A percentile compares a stretch with the other conserved stretches of the same genome.
These are phyloP conservation scores for Fraxinus ornus DNA, from an alignment of 305 asterid species.

Conservation along the genomic window DNA sequence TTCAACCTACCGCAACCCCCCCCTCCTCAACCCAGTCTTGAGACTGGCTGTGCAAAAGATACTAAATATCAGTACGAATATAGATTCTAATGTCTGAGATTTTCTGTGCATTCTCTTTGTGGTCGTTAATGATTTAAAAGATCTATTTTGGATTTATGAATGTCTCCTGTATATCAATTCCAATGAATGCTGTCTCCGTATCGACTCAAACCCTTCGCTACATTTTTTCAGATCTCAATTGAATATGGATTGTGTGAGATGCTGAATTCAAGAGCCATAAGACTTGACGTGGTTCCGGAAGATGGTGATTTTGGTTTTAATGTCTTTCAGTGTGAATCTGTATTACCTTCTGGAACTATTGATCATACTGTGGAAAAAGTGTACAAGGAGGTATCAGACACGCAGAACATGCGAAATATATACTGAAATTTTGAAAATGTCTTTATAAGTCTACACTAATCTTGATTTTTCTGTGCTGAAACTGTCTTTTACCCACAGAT, in stretches of 20 bases:
- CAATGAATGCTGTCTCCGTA: neutral
- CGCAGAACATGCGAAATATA: neutral
- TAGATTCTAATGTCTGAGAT: neutral
- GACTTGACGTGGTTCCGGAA: constrained; percentile 62
- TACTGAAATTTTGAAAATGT: neutral
- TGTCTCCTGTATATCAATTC: neutral
- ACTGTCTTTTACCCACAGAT: constrained; percentile 39
- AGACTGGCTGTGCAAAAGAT: neutral
- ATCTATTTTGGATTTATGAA: neutral
- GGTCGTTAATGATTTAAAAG: neutral
- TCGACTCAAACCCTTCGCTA: neutral
- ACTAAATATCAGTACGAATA: neutral
- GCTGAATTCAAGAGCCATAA: constrained; percentile 72
- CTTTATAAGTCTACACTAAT: neutral
- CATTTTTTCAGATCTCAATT: constrained; percentile 56
- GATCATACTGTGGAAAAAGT: constrained; percentile 49
- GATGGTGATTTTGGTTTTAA: constrained; percentile 68
- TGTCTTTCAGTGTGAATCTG: constrained; percentile 55
- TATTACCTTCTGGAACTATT: constrained; percentile 68
- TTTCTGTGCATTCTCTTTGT: neutral
- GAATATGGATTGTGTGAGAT: constrained; percentile 87
- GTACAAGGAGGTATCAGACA: constrained; percentile 53
- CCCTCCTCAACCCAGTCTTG: neutral
- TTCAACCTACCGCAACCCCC: neutral
- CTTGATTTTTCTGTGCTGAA: constrained; percentile 9